phyloP scores from a whole-genome alignment of 495 filamentous ascomycete species.

The Penicillium verhagenii region DNA sequence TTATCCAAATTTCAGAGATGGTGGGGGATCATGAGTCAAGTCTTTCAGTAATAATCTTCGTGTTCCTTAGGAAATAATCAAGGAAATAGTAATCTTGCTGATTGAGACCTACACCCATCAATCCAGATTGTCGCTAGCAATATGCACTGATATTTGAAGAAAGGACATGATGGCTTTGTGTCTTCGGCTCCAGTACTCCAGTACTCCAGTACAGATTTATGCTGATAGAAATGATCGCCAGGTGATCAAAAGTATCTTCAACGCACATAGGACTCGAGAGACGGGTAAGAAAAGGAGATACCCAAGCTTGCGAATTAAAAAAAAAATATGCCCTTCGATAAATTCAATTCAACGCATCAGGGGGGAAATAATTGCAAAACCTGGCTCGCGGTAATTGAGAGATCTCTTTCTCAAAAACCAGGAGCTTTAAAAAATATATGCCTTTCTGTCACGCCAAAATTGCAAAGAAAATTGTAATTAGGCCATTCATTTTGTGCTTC shows the following conservation, averaged over 20 bases:
- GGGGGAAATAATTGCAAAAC: neutral
- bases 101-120: neutral
- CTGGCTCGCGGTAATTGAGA: neutral
- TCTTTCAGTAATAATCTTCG: neutral
- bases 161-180: neutral
- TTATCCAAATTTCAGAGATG: too few species aligned
- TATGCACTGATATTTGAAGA: neutral
- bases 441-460: neutral
- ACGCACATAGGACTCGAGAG: neutral
- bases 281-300: neutral
- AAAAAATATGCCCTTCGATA: neutral
- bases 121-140: neutral
- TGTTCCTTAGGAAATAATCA: neutral
- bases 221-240: neutral
- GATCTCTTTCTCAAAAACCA: neutral
- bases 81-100: neutral
- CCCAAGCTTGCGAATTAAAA: neutral
- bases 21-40: neutral
- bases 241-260: neutral
- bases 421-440: neutral
- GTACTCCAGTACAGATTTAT: neutral
- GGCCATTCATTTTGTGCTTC: neutral
- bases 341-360: neutral
- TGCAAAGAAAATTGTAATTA: neutral
- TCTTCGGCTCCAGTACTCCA: neutral